A percentile compares a stretch with the other conserved stretches of the same genome.
These are phyloP conservation scores for Petunia hybrid DNA, from an alignment of 305 asterid genomes.

Conservation along the genomic window DNA sequence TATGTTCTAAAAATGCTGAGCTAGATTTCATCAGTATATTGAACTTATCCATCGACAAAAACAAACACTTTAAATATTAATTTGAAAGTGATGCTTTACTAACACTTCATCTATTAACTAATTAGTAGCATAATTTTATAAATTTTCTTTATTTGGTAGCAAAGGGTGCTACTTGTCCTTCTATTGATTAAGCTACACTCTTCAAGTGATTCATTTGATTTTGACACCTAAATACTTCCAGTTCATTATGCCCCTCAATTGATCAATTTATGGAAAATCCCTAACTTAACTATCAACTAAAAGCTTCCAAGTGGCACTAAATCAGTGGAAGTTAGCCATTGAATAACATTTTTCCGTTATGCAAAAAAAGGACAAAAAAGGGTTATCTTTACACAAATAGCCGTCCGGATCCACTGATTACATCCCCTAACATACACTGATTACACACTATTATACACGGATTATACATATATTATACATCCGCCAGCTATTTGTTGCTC, in stretches of 20 bases:
- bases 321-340: conserved; percentile 1
- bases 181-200: neutral
- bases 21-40: neutral
- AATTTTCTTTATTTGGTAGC: neutral
- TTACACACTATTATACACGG: neutral
- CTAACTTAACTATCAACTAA: neutral
- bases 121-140: neutral
- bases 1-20: neutral
- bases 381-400: too few relatives aligned
- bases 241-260: neutral
- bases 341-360: neutral
- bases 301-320: neutral
- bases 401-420: too few relatives aligned
- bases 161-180: neutral
- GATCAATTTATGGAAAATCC: neutral
- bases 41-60: conserved; percentile 3
- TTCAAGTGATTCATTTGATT: neutral
- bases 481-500: too few relatives aligned
- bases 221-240: neutral
- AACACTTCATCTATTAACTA: conserved; percentile 16
- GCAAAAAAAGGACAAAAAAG: neutral
- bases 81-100: neutral
- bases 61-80: neutral
- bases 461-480: neutral
- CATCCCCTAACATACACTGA: too few relatives aligned